Conservation (phyloP, 2,329 filamentous ascomycete species). For the Colletotrichum liriopes region DNA sequence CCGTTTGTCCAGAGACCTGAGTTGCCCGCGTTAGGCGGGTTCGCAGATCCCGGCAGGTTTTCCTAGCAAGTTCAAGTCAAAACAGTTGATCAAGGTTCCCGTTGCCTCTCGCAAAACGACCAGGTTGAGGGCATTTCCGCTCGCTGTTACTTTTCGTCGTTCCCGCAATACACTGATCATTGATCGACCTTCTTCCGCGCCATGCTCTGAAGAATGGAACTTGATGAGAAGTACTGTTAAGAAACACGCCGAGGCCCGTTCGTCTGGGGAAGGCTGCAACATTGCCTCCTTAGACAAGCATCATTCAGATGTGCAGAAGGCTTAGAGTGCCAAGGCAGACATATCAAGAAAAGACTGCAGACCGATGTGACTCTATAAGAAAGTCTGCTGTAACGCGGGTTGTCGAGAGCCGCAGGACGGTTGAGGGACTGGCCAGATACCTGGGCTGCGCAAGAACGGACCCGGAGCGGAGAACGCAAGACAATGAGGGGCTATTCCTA, state of each 20-base stretch:
- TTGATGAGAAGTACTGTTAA: neutral
- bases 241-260: neutral
- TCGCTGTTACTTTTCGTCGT: slow-evolving; percentile 1
- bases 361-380: neutral
- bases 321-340: neutral
- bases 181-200: neutral
- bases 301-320: neutral
- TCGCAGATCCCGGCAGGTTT: neutral
- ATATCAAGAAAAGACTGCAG: neutral
- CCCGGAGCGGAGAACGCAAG: neutral
- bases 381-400: neutral
- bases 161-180: neutral
- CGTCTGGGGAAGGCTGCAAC: slow-evolving; percentile 1
- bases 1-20: neutral
- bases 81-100: neutral
- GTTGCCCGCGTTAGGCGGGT: neutral
- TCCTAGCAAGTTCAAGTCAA: neutral
- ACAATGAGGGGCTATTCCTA: slow-evolving; percentile 20
- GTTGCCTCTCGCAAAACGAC: too few relatives aligned
- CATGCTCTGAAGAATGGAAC: neutral
- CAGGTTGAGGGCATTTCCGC: neutral
- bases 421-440: neutral
- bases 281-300: neutral
- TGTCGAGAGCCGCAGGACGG: neutral
- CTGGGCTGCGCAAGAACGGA: neutral